Conservation (phyloP, 2,329 filamentous ascomycete genomes). For the Trichoderma sp. region DNA sequence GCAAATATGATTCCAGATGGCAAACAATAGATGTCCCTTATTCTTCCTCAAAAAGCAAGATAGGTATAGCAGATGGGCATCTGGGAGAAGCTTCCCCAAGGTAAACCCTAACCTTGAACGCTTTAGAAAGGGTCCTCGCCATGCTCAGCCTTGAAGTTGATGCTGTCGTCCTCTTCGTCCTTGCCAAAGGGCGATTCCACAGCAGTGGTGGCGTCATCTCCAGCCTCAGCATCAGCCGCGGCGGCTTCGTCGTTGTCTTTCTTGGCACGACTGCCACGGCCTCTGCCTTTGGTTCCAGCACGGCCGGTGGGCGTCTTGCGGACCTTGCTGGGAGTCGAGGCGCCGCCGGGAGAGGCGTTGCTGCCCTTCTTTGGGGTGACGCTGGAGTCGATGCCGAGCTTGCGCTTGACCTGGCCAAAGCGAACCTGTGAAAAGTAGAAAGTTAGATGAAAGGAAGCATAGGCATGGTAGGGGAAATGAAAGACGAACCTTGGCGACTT, state of each 20-base stretch:
- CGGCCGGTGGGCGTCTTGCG: slow-evolving; percentile 38
- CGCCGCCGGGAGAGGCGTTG: slow-evolving; percentile 15
- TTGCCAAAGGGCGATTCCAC: slow-evolving; percentile 30
- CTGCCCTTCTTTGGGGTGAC: slow-evolving; percentile 36
- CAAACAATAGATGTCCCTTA: background rate
- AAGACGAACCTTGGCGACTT: slow-evolving; percentile 49
- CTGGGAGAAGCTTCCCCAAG: background rate
- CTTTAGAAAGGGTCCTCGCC: slow-evolving; percentile 29
- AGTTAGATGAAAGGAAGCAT: background rate
- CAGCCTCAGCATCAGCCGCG: slow-evolving; percentile 29
- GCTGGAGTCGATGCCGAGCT: slow-evolving; percentile 45
- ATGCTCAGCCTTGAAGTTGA: slow-evolving; percentile 16
- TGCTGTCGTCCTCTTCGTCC: background rate
- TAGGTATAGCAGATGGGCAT: background rate
- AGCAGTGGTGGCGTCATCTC: slow-evolving; percentile 6
- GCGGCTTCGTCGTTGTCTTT: slow-evolving; percentile 32
- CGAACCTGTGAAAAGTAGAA: slow-evolving; percentile 42
- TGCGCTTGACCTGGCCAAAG: slow-evolving; percentile 55
- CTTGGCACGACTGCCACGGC: slow-evolving; percentile 31
- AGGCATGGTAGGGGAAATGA: background rate
- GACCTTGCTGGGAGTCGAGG: slow-evolving; percentile 38
- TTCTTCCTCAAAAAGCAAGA: background rate
- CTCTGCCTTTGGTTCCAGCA: slow-evolving; percentile 34
- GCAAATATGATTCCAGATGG: background rate
- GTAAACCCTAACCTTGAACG: background rate